Evolutionary conservation across 768 basidiomycete species (phyloP).

Genomic region (Tephrocybe sp.): DNA sequence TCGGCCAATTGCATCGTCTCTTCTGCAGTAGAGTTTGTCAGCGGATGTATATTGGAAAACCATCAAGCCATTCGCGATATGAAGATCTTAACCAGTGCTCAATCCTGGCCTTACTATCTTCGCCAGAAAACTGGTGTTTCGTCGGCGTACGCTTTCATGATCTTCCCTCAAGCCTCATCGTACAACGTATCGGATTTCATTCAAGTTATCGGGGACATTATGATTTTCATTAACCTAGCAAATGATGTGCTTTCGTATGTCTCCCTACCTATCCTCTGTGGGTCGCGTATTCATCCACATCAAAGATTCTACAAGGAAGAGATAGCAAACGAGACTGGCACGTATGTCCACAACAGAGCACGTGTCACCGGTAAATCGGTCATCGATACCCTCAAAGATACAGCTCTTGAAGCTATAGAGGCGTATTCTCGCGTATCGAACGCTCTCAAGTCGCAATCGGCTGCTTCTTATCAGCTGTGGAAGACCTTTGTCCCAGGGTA

Average conservation of each 20-base stretch:
- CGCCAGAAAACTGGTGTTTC: background rate
- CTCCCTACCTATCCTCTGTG: background rate
- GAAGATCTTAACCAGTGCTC: background rate
- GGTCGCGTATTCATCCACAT: background rate
- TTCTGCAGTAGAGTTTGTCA: constrained; percentile 4
- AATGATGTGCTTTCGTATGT: background rate
- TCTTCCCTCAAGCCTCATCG: background rate
- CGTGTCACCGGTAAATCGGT: background rate
- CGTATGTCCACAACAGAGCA: constrained; percentile 2
- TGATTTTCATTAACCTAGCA: background rate
- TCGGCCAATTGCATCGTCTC: background rate
- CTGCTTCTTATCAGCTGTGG: background rate
- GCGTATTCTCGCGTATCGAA: background rate
- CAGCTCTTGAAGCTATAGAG: background rate
- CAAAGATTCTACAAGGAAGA: constrained; percentile 7
- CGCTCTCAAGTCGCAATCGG: background rate
- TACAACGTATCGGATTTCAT: background rate
- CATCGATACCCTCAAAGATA: background rate
- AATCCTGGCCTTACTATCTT: background rate
- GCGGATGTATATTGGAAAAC: background rate
- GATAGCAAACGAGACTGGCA: background rate
- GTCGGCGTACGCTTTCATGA: background rate
- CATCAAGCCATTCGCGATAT: background rate
- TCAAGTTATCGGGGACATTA: constrained; percentile 1
- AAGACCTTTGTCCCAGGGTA: background rate